phyloP scores from a whole-genome alignment of 2,329 filamentous ascomycete species.

The Torrubiellomyces zombiae region DNA sequence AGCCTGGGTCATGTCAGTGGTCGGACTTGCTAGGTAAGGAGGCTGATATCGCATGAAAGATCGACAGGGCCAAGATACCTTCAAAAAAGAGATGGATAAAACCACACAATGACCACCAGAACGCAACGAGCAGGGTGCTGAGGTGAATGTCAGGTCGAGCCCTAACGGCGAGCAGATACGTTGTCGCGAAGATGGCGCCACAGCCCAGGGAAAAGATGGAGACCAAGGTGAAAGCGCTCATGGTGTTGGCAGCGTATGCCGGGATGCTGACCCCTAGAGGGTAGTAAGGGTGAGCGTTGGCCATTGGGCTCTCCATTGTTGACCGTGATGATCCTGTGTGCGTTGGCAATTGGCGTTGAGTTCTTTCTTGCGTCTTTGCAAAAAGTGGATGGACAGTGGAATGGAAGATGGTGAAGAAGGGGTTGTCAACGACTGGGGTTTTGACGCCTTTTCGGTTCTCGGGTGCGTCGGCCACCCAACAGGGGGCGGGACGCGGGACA shows the following conservation, averaged over 20 bases:
- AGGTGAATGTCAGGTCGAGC: constrained; percentile 32
- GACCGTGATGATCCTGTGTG: too few species aligned
- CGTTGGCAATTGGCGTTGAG: too few species aligned
- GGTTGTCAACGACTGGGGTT: too few species aligned
- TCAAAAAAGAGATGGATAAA: constrained; percentile 28
- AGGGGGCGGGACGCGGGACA: too few species aligned
- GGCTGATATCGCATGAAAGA: too few species aligned
- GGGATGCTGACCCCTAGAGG: constrained; percentile 45
- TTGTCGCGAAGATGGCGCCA: constrained; percentile 37
- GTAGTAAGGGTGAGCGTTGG: constrained; percentile 47
- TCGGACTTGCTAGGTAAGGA: not conserved
- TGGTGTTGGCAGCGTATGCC: constrained; percentile 50
- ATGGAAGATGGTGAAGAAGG: too few species aligned
- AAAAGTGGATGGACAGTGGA: too few species aligned
- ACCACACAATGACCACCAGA: constrained; percentile 65
- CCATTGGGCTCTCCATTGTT: constrained; percentile 3
- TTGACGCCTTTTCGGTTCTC: too few species aligned
- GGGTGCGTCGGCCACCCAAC: too few species aligned
- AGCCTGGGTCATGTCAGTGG: constrained; percentile 17
- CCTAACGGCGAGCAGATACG: constrained; percentile 34
- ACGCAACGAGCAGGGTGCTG: constrained; percentile 39
- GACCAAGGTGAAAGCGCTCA: constrained; percentile 39
- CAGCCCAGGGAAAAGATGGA: constrained; percentile 40
- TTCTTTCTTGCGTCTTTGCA: too few species aligned
- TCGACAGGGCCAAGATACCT: too few species aligned